Evolutionary conservation across 768 basidiomycete genomes (phyloP).

Genomic region (Mycena maculata): DNA sequence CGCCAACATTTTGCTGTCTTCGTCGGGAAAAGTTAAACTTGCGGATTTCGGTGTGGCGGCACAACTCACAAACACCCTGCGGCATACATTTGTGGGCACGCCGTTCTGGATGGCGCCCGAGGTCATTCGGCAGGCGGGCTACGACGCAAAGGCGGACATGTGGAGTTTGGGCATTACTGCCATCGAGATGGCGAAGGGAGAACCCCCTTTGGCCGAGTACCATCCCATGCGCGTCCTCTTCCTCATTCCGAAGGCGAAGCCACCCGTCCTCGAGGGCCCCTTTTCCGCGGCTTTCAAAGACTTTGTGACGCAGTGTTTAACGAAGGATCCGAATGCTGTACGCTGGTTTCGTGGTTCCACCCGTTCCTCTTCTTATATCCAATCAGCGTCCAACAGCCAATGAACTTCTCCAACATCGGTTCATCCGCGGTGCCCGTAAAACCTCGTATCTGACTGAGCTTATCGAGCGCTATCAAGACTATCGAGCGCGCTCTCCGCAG

Average conservation of each 20-base stretch:
- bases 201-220: constrained; percentile 96
- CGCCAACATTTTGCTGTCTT: constrained; percentile 92
- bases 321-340: constrained; percentile 89
- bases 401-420: constrained; percentile 93
- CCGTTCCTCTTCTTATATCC: constrained; percentile 33
- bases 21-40: constrained; percentile 93
- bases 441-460: constrained; percentile 88
- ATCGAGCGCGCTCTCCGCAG: constrained; percentile 69
- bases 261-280: constrained; percentile 88
- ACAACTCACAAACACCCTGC: constrained; percentile 91
- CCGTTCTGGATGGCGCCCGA: constrained; percentile 99
- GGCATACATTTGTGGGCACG: constrained; percentile 98
- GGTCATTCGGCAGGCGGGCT: constrained; percentile 96
- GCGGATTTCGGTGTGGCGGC: constrained; percentile 99
- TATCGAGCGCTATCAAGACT: constrained; percentile 88
- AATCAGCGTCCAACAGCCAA: constrained; percentile 87
- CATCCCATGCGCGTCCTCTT: constrained; percentile 99
- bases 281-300: constrained; percentile 93
- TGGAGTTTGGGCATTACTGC: constrained; percentile 99
- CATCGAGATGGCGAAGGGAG: constrained; percentile 98
- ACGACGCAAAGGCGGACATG: constrained; percentile 96
- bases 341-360: constrained; percentile 37
- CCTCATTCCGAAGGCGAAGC: constrained; percentile 96
- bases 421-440: constrained; percentile 87
- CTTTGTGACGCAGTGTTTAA: constrained; percentile 89